Evolutionary conservation across 331 rosid genomes (phyloP).

Genomic region (Malus hybrid): DNA sequence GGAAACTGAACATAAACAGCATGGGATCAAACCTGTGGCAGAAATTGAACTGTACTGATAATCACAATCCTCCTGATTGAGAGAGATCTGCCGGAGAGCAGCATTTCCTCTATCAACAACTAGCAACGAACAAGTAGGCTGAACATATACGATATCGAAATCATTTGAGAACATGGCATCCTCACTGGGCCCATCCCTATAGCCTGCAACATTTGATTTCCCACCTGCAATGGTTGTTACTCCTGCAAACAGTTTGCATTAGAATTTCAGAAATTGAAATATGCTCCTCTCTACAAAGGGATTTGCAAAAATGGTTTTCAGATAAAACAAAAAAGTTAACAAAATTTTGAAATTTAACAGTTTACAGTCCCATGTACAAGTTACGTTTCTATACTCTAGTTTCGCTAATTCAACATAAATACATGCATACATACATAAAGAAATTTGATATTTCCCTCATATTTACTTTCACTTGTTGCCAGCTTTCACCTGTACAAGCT

Average conservation of each 20-base stretch:
- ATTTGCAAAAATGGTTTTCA: background rate
- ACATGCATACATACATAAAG: background rate
- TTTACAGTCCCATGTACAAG: background rate
- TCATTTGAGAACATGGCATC: conserved; percentile 95
- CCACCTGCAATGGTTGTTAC: conserved; percentile 98
- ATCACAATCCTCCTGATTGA: conserved; percentile 83
- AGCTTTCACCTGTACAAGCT: conserved; percentile 3
- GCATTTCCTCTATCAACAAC: conserved; percentile 97
- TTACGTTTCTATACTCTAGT: background rate
- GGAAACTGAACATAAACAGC: background rate
- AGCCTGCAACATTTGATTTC: conserved; percentile 83
- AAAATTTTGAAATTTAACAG: background rate
- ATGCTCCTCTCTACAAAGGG: background rate
- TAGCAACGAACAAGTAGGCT: conserved; percentile 83
- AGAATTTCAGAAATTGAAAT: conserved; percentile 2
- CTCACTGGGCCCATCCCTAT: conserved; percentile 94
- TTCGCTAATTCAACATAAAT: background rate
- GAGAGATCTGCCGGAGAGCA: conserved; percentile 88
- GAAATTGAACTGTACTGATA: conserved; percentile 67
- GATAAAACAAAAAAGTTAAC: background rate
- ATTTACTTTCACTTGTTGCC: conserved; percentile 5
- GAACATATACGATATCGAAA: conserved; percentile 78
- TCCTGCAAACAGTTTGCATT: conserved; percentile 40
- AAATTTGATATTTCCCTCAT: background rate
- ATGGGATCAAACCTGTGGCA: conserved; percentile 54